These are phyloP conservation scores for Malus hybrid DNA, from an alignment of 331 rosid genomes.

Conservation along the genomic window DNA sequence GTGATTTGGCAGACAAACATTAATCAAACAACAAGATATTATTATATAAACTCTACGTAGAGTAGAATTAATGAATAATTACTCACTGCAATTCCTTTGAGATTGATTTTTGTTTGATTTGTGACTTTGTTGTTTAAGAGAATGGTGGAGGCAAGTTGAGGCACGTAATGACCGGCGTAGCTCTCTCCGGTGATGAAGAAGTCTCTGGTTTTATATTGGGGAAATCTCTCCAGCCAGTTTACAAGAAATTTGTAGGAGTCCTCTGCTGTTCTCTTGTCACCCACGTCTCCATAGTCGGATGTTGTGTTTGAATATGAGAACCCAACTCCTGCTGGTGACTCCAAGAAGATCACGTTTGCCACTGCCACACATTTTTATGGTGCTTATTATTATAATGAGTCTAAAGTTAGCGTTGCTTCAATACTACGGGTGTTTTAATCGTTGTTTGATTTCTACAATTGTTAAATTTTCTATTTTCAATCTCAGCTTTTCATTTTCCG, in stretches of 20 bases:
- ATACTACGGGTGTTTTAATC: too few relatives aligned
- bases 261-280: constrained; percentile 50
- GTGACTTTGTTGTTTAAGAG: constrained; percentile 4
- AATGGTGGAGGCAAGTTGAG: constrained; percentile 28
- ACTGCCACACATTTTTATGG: constrained; percentile 25
- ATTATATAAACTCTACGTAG: not conserved
- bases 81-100: constrained; percentile 37
- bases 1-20: too few relatives aligned
- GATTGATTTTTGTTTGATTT: constrained; percentile 21
- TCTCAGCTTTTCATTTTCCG: too few relatives aligned
- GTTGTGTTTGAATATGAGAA: constrained; percentile 55
- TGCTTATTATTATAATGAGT: not conserved
- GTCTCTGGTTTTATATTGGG: constrained; percentile 25
- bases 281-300: constrained; percentile 24
- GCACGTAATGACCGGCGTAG: constrained; percentile 35
- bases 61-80: not conserved
- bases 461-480: too few relatives aligned
- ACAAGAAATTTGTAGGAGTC: constrained; percentile 27
- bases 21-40: too few relatives aligned
- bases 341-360: constrained; percentile 63
- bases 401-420: too few relatives aligned
- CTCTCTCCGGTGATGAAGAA: constrained; percentile 31
- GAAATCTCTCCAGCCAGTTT: constrained; percentile 33
- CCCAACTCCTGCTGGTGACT: constrained; percentile 71
- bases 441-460: too few relatives aligned